A percentile compares a stretch with the other conserved stretches of the same genome.
These are phyloP conservation scores for Heliocybe sulcata DNA, from an alignment of 1,284 basidiomycete species.

Conservation along the genomic window DNA sequence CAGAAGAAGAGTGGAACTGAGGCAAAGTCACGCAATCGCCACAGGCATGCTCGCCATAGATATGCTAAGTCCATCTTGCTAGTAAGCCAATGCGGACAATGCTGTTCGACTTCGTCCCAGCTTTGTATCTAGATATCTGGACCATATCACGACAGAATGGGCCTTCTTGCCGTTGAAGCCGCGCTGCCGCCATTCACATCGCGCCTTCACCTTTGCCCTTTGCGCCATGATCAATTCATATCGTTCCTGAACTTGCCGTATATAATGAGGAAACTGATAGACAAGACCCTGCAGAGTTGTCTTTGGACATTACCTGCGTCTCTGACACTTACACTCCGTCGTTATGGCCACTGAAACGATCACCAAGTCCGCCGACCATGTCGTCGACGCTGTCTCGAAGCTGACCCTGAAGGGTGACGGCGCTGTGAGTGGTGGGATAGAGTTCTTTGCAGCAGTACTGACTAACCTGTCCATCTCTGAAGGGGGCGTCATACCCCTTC, in stretches of 20 bases:
- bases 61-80: no score
- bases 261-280: background rate
- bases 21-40: no score
- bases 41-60: no score
- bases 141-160: no score
- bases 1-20: no score
- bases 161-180: no score
- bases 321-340: background rate
- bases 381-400: background rate
- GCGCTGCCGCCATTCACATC: no score
- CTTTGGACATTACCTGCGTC: background rate
- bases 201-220: no score
- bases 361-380: background rate
- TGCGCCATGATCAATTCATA: background rate
- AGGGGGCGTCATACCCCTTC: background rate
- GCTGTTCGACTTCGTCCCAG: no score
- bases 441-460: background rate
- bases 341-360: background rate
- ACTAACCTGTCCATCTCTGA: background rate
- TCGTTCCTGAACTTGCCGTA: background rate
- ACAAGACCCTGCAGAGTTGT: background rate
- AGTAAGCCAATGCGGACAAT: no score
- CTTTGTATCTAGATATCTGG: no score
- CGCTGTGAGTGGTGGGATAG: background rate
- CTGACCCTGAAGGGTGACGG: background rate